Evolutionary conservation across 1,139 yeast species (phyloP).

Genomic region (Sugiyamaella sp.): DNA sequence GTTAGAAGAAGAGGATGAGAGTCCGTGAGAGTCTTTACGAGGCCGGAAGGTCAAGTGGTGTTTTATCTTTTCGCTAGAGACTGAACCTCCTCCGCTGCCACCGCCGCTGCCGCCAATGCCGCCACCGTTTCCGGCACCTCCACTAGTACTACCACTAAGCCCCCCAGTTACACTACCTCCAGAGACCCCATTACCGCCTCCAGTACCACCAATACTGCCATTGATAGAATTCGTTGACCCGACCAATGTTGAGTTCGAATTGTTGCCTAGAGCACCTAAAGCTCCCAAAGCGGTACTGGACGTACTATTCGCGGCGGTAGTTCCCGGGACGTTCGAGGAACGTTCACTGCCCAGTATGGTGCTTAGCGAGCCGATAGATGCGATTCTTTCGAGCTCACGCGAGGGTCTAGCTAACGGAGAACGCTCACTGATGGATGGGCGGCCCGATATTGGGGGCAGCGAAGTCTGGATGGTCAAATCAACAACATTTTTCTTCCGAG

Average conservation of each 20-base stretch:
- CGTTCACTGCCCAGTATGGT: conserved; percentile 27
- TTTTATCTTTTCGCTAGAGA: conserved; percentile 39
- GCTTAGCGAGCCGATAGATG: conserved; percentile 42
- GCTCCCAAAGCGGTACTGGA: conserved; percentile 1
- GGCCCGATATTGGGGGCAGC: conserved; percentile 31
- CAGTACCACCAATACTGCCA: conserved; percentile 9
- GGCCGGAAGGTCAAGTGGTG: conserved; percentile 47
- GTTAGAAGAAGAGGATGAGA: conserved; percentile 53
- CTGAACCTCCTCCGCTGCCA: conserved; percentile 17
- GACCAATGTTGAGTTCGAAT: conserved; percentile 11
- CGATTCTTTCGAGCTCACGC: conserved; percentile 49
- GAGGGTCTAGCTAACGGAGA: conserved; percentile 50
- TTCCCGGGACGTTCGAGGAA: not conserved
- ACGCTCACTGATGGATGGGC: conserved; percentile 43
- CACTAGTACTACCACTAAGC: too few relatives aligned
- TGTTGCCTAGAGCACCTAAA: not conserved
- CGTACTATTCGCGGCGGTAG: not conserved
- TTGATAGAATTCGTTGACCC: conserved; percentile 20
- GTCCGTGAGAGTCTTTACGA: conserved; percentile 45
- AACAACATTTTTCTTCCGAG: conserved; percentile 34
- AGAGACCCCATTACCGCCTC: not conserved
- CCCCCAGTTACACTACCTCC: not conserved
- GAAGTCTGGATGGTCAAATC: conserved; percentile 43
- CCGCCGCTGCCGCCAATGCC: conserved; percentile 22
- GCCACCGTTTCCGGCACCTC: not conserved